These are phyloP conservation scores for Murraya paniculata DNA, from an alignment of 345 rosid species.

Conservation along the genomic window DNA sequence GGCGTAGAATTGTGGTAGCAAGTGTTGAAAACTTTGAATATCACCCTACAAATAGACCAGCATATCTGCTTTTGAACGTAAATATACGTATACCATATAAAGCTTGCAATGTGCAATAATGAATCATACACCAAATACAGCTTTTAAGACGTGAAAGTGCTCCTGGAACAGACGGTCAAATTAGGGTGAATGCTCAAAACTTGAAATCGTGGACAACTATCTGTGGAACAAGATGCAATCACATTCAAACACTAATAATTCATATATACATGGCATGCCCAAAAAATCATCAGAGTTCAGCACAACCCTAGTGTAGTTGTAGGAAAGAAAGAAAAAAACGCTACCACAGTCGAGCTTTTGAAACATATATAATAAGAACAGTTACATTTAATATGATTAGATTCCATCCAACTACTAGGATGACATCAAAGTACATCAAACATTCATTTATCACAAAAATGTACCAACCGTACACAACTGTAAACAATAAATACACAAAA, in stretches of 20 bases:
- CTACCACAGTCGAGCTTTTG: not conserved
- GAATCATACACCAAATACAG: not conserved
- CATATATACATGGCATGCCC: not conserved
- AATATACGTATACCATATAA: not conserved
- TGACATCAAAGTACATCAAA: not conserved
- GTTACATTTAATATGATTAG: not conserved
- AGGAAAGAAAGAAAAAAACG: not conserved
- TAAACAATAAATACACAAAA: not conserved
- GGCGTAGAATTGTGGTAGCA: not conserved
- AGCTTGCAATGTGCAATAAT: not conserved
- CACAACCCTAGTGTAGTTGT: not conserved
- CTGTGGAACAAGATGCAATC: not conserved
- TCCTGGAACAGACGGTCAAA: not conserved
- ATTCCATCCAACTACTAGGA: not conserved
- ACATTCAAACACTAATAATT: not conserved
- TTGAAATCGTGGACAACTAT: not conserved
- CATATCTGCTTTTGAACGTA: not conserved
- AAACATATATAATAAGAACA: not conserved
- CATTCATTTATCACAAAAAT: too few species aligned
- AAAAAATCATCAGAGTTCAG: not conserved
- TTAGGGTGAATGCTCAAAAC: not conserved
- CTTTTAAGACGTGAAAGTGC: not conserved
- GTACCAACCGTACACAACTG: not conserved
- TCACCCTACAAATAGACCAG: not conserved
- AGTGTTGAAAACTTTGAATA: not conserved